Percentiles rank a stretch among this genome's conserved stretches.
phyloP scores from a whole-genome alignment of 2,329 filamentous ascomycete species.

The Beauveria asiatica region DNA sequence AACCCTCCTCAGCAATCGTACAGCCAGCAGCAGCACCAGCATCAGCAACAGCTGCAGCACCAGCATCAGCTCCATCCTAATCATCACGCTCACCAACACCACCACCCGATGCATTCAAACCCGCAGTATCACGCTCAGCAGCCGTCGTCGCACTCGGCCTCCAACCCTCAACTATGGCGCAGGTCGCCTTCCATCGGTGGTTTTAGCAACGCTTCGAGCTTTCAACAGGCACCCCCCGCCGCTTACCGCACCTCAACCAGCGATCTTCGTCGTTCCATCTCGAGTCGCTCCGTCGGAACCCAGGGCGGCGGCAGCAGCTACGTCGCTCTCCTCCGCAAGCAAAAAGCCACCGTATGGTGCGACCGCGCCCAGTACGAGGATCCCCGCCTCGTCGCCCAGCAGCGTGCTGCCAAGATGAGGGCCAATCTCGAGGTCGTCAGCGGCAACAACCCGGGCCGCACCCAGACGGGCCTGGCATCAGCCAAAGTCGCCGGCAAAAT shows the following conservation, averaged over 20 bases:
- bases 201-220: constrained; percentile 62
- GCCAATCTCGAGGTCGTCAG: constrained; percentile 78
- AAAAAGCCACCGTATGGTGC: constrained; percentile 98
- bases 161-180: constrained; percentile 33
- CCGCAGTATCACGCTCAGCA: constrained; percentile 23
- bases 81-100: background rate
- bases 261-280: constrained; percentile 68
- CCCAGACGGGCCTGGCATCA: constrained; percentile 53
- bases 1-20: background rate
- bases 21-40: background rate
- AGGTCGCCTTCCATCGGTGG: constrained; percentile 59
- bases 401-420: constrained; percentile 77
- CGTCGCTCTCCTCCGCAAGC: constrained; percentile 89
- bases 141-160: constrained; percentile 23
- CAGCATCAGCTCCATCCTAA: constrained; percentile 8
- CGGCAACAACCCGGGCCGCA: constrained; percentile 40
- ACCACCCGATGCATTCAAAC: constrained; percentile 6
- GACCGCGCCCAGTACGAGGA: constrained; percentile 91
- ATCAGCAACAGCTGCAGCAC: constrained; percentile 5
- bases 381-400: constrained; percentile 70
- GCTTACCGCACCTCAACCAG: constrained; percentile 46
- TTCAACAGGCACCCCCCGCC: constrained; percentile 48
- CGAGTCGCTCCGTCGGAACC: constrained; percentile 59
- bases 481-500: constrained; percentile 75
- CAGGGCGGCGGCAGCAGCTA: constrained; percentile 53